Conservation (phyloP, 371 early-diverging fungal species). For the Polyrhizophydium stewartii region DNA sequence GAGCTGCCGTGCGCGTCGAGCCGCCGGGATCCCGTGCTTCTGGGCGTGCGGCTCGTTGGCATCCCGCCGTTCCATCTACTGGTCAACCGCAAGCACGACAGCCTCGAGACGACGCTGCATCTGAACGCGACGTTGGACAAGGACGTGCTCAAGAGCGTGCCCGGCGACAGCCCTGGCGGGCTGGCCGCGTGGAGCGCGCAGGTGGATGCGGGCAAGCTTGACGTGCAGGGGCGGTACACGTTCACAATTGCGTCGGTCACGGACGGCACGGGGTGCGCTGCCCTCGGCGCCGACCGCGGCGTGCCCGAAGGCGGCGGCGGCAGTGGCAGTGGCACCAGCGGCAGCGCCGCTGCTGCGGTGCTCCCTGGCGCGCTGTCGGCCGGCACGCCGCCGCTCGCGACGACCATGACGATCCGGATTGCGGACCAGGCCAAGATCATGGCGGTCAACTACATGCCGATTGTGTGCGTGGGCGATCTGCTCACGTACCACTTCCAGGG, state of each 20-base stretch:
- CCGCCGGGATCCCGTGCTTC: background rate
- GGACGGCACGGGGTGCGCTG: conserved; percentile 34
- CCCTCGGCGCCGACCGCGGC: conserved; percentile 12
- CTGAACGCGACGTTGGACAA: conserved; percentile 12
- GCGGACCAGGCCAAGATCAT: conserved; percentile 38
- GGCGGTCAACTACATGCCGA: background rate
- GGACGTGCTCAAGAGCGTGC: background rate
- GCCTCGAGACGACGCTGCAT: conserved; percentile 4
- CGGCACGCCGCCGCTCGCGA: background rate
- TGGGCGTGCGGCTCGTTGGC: conserved; percentile 26
- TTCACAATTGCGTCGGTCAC: conserved; percentile 24
- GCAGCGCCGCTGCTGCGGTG: background rate
- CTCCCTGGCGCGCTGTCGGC: background rate
- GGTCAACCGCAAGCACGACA: conserved; percentile 35
- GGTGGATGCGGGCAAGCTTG: background rate
- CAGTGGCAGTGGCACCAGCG: background rate
- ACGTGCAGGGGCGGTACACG: conserved; percentile 23
- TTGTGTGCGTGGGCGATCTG: conserved; percentile 41
- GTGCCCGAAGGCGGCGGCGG: background rate
- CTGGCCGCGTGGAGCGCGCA: conserved; percentile 3
- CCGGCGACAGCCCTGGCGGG: conserved; percentile 19
- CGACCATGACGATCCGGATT: conserved; percentile 20
- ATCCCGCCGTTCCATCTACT: conserved; percentile 29
- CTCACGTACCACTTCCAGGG: conserved; percentile 40
- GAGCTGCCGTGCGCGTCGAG: conserved; percentile 23